Evolutionary conservation across 2,329 filamentous ascomycete genomes (phyloP).

Genomic region (Calonectria pteridis): DNA sequence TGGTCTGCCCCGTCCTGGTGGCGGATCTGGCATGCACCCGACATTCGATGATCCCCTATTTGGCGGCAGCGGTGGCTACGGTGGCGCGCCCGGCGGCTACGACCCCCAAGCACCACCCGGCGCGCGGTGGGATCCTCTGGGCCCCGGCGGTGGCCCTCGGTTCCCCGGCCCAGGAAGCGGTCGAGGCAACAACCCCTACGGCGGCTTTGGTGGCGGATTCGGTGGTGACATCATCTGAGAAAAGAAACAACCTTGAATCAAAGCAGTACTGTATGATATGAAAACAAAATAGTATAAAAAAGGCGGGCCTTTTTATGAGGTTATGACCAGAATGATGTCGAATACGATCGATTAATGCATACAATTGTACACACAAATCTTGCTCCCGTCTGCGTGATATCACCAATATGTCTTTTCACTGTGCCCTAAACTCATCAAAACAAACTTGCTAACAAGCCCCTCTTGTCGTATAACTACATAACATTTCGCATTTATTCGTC

Average conservation of each 20-base stretch:
- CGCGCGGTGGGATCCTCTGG: conserved; percentile 90
- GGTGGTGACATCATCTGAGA: conserved; percentile 50
- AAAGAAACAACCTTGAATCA: not conserved
- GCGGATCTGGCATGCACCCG: conserved; percentile 90
- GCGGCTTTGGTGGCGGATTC: conserved; percentile 53
- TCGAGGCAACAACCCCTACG: conserved; percentile 54
- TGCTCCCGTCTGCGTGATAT: not conserved
- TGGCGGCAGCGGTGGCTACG: conserved; percentile 57
- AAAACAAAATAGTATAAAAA: conserved; percentile 1
- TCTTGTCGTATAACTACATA: conserved; percentile 37
- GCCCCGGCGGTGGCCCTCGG: conserved; percentile 70
- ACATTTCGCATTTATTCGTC: conserved; percentile 39
- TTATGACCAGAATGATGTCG: conserved; percentile 29
- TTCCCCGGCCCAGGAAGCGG: conserved; percentile 60
- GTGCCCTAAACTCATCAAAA: not conserved
- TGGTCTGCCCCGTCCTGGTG: conserved; percentile 69
- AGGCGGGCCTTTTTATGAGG: conserved; percentile 15
- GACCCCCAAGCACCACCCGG: conserved; percentile 86
- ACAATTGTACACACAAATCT: not conserved
- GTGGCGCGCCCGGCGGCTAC: conserved; percentile 50
- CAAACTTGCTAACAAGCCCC: not conserved
- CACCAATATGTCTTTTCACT: not conserved
- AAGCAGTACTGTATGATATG: conserved; percentile 13
- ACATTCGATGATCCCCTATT: conserved; percentile 95
- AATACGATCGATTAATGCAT: conserved; percentile 1